Evolutionary conservation across 768 basidiomycete species (phyloP), one percentile per base, ranked within the genome.

Genomic region (Boletus pseudo-olivaceus): DNA sequence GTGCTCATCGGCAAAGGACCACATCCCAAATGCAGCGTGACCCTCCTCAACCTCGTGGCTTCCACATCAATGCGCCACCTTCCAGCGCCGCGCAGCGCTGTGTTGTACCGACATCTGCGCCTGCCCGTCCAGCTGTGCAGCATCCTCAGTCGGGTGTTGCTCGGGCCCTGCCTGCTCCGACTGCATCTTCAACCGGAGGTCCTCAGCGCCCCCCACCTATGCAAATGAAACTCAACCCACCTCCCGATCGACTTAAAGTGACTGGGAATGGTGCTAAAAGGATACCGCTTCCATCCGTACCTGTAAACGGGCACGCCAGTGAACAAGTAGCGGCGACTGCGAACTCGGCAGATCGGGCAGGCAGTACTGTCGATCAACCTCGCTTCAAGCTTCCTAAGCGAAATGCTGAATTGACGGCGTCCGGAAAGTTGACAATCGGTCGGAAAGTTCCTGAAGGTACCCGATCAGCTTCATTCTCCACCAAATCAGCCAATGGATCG

Each of bases 231-330:
- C 11, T 59, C 51, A 59, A 61, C 23, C 40, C 53, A 41, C 53
- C 62, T 49, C 51, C 51, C 1, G 61, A 66, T 45, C 66, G 61
- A 20, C 56, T 68, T 47, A 70, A 67, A 38, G 50, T 58, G 10
- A 59, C 67, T 1, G 66, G 68, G 4, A 65, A 65, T 40, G 70
- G 72, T 27, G 71, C 69, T 9, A 60, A 70, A 52, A 71, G 69
- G 47, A 49, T 71, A 49, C 69, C 69, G 9, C 65, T 72, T 48
- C 69, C 67, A 19, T 9, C 64, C 15, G 49, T 42, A 14, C 53
- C 57, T 5, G 49, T 34, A 34, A 47, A 34, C 14, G 54, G 29
- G 10, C 48, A 42, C 5, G 5, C 50, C 29, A 23, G 41, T 37
- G 56, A 49, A 39, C 59, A 44, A 51, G 43, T n/a, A 7, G 7